Evolutionary conservation across 257 asterid species (phyloP).

Genomic region (Solanum sejunctum): DNA sequence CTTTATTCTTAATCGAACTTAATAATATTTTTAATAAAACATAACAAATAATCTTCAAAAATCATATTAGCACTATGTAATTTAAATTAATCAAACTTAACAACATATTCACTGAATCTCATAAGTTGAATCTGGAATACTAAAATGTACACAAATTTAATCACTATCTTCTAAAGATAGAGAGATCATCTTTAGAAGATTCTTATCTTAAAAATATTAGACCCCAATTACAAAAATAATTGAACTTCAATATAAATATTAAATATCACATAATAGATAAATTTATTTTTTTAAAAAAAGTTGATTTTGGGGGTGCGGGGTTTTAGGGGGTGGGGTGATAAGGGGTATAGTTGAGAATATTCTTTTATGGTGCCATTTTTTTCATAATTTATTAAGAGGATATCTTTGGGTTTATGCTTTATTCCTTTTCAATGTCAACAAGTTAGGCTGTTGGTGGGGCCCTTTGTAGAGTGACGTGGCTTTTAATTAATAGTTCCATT

Average conservation of each 20-base stretch:
- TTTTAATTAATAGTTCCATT: neutral
- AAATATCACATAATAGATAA: neutral
- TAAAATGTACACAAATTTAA: accelerated
- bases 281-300: neutral
- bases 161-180: too few relatives aligned
- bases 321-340: neutral
- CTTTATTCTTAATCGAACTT: neutral
- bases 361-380: constrained; percentile 16
- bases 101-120: too few relatives aligned
- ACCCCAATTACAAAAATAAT: too few relatives aligned
- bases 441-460: neutral
- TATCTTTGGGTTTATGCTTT: constrained; percentile 44
- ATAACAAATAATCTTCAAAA: too few relatives aligned
- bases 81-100: too few relatives aligned
- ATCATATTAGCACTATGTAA: too few relatives aligned
- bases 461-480: neutral
- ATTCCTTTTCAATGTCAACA: constrained; percentile 12
- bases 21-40: too few relatives aligned
- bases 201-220: too few relatives aligned
- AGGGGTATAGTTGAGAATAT: constrained; percentile 46
- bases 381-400: constrained; percentile 11
- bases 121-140: too few relatives aligned
- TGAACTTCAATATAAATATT: neutral
- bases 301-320: constrained; percentile 6
- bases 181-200: too few relatives aligned